phyloP scores from a whole-genome alignment of 129 eudicot genomes.

The Escallonia rubra region DNA sequence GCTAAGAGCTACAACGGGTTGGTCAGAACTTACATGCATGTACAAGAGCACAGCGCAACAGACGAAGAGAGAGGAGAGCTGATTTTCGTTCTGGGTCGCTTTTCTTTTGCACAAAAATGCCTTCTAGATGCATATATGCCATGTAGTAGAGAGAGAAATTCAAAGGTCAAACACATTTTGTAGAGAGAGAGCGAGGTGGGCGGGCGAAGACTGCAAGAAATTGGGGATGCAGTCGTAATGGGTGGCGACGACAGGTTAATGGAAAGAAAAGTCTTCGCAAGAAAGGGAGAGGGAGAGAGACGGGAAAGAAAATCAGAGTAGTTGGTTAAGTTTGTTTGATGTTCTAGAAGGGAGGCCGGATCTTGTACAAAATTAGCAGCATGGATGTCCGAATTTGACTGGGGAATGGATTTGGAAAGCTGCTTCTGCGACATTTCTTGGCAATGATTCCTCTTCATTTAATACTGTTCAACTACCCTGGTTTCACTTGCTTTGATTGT shows the following conservation, averaged over 20 bases:
- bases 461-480: too few relatives aligned
- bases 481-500: too few relatives aligned
- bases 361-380: too few relatives aligned
- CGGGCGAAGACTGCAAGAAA: constrained; percentile 22
- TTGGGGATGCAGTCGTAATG: constrained; percentile 22
- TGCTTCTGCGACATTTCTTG: too few relatives aligned
- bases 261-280: background rate
- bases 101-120: constrained; percentile 1
- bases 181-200: background rate
- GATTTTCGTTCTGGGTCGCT: background rate
- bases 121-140: background rate
- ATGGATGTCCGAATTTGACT: too few relatives aligned
- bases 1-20: background rate
- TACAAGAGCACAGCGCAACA: background rate
- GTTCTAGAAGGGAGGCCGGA: too few relatives aligned
- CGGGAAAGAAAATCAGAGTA: too few relatives aligned
- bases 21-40: constrained; percentile 21
- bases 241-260: constrained; percentile 25
- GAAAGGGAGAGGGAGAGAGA: too few relatives aligned
- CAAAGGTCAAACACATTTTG: constrained; percentile 36
- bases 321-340: too few relatives aligned
- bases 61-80: background rate
- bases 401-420: too few relatives aligned
- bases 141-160: constrained; percentile 5
- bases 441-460: too few relatives aligned